These are phyloP conservation scores for Globisporangium okanoganense DNA, from an alignment of 352 stramenopile species.

Conservation along the genomic window DNA sequence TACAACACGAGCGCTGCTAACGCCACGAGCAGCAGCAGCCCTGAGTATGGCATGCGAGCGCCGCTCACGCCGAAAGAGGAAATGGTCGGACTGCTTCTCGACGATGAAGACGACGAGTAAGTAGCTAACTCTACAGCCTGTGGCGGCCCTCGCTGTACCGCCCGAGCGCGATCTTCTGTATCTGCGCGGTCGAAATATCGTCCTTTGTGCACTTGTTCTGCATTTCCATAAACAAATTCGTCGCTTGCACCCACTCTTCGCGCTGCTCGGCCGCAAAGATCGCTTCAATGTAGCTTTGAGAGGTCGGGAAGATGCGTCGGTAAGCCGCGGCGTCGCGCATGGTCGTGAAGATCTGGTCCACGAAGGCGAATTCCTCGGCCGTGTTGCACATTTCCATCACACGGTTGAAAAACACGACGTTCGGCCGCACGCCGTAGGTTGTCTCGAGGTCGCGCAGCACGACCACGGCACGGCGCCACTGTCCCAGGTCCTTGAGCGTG, in stretches of 20 bases:
- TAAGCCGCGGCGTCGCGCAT: slow-evolving; percentile 54
- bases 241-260: slow-evolving; percentile 63
- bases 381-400: slow-evolving; percentile 71
- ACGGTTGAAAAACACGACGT: slow-evolving; percentile 41
- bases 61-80: slow-evolving; percentile 39
- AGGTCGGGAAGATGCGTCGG: slow-evolving; percentile 39
- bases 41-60: slow-evolving; percentile 26
- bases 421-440: slow-evolving; percentile 39
- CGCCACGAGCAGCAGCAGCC: slow-evolving; percentile 27
- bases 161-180: slow-evolving; percentile 63
- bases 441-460: slow-evolving; percentile 41
- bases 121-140: slow-evolving; percentile 4
- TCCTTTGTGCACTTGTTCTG: slow-evolving; percentile 46
- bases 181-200: slow-evolving; percentile 38
- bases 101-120: slow-evolving; percentile 18
- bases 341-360: slow-evolving; percentile 61
- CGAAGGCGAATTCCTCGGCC: slow-evolving; percentile 40
- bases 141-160: slow-evolving; percentile 47
- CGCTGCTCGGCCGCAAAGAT: slow-evolving; percentile 68
- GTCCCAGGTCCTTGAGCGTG: slow-evolving; percentile 36
- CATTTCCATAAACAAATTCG: slow-evolving; percentile 75
- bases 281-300: slow-evolving; percentile 66
- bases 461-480: slow-evolving; percentile 45
- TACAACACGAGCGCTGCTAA: slow-evolving; percentile 21
- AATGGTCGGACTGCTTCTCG: slow-evolving; percentile 48